Evolutionary conservation across 371 early-diverging fungal genomes (phyloP).

Genomic region (Mucor indicus): DNA sequence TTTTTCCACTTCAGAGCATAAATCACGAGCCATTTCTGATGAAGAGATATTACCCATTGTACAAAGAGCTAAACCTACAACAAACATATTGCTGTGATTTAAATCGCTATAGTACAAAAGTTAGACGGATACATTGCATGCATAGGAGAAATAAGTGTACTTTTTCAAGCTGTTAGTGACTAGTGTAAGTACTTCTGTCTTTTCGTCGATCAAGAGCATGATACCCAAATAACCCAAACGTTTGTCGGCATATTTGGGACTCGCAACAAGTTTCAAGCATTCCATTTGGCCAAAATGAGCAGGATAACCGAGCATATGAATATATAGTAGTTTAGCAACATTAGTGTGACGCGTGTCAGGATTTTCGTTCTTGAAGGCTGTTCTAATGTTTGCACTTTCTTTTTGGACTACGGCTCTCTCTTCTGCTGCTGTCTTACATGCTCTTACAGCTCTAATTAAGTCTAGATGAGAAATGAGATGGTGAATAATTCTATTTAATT

Average conservation of each 20-base stretch:
- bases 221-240: conserved; percentile 96
- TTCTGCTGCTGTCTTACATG: conserved; percentile 98
- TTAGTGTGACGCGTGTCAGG: conserved; percentile 62
- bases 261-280: conserved; percentile 94
- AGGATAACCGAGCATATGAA: conserved; percentile 97
- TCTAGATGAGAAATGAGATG: conserved; percentile 45
- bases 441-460: conserved; percentile 93
- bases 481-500: too few species aligned
- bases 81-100: conserved; percentile 92
- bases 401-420: conserved; percentile 96
- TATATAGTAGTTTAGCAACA: conserved; percentile 94
- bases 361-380: conserved; percentile 29
- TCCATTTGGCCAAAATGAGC: conserved; percentile 99
- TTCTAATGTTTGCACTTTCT: conserved; percentile 93
- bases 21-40: conserved; percentile 92
- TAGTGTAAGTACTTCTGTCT: conserved; percentile 92
- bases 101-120: conserved; percentile 84
- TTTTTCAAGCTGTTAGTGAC: conserved; percentile 97
- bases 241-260: conserved; percentile 91
- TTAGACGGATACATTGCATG: background rate
- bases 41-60: conserved; percentile 95
- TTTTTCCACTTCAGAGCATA: conserved; percentile 92
- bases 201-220: conserved; percentile 95
- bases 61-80: conserved; percentile 93
- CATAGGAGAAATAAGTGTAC: conserved; percentile 41